Evolutionary conservation across 2,329 filamentous ascomycete genomes (phyloP).

Genomic region (Scedosporium aurantiacum): DNA sequence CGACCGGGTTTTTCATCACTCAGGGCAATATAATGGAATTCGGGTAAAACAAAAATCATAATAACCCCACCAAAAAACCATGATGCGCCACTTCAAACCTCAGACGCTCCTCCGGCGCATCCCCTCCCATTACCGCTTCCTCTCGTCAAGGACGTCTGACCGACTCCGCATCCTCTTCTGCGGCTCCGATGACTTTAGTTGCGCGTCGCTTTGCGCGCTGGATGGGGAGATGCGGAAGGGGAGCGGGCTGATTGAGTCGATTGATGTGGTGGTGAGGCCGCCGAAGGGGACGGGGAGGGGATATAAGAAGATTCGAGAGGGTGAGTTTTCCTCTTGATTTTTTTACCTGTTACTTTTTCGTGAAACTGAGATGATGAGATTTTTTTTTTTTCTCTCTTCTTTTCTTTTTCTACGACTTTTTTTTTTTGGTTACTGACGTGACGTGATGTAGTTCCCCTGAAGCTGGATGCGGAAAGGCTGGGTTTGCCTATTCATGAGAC

Average conservation of each 20-base stretch:
- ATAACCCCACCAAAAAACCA: not conserved
- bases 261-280: conserved; percentile 77
- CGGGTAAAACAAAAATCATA: not conserved
- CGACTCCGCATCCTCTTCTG: conserved; percentile 85
- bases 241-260: conserved; percentile 52
- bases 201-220: conserved; percentile 61
- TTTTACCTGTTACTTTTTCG: not conserved
- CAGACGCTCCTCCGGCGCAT: not conserved
- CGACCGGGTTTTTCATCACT: too few species aligned
- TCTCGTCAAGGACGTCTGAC: conserved; percentile 23
- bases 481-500: conserved; percentile 60
- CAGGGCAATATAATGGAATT: not conserved
- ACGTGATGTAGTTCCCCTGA: conserved; percentile 55
- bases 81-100: not conserved
- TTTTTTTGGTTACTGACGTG: conserved; percentile 5
- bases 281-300: conserved; percentile 70
- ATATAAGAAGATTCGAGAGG: conserved; percentile 53
- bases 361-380: too few species aligned
- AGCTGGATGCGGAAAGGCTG: conserved; percentile 50
- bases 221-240: conserved; percentile 43
- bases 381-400: not conserved
- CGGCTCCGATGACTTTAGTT: conserved; percentile 86
- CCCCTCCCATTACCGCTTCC: conserved; percentile 2
- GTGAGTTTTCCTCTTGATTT: conserved; percentile 29
- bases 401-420: not conserved